phyloP scores from a whole-genome alignment of 1,139 yeast genomes.

The Scheffersomyces quercinus region DNA sequence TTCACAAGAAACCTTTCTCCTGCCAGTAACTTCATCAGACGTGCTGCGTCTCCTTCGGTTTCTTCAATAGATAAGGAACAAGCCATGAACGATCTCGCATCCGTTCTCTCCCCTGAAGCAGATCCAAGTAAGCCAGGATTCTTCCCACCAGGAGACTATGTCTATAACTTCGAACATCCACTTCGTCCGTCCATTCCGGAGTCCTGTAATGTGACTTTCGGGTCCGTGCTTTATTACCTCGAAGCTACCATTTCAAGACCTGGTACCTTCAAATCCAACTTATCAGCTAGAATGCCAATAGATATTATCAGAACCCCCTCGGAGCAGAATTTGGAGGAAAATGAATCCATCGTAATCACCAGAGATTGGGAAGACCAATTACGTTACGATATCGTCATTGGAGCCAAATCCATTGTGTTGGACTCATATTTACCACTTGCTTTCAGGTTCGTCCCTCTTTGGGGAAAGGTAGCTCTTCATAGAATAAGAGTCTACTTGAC shows the following conservation, averaged over 20 bases:
- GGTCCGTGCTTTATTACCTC: conserved; percentile 68
- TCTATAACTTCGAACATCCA: conserved; percentile 89
- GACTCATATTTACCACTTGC: conserved; percentile 84
- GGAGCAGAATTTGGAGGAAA: conserved; percentile 77
- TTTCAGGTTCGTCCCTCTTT: conserved; percentile 76
- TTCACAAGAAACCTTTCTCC: conserved; percentile 31
- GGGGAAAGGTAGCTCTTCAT: conserved; percentile 83
- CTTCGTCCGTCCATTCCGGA: conserved; percentile 84
- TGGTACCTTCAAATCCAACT: conserved; percentile 83
- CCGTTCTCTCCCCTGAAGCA: conserved; percentile 17
- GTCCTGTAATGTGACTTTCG: conserved; percentile 75
- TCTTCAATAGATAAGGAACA: background rate
- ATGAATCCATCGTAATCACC: conserved; percentile 88
- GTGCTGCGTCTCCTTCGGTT: conserved; percentile 42
- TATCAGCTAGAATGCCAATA: conserved; percentile 65
- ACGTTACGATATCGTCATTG: conserved; percentile 85
- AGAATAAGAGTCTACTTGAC: conserved; percentile 82
- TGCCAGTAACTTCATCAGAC: conserved; percentile 33
- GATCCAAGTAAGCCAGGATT: conserved; percentile 30
- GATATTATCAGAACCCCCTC: conserved; percentile 74
- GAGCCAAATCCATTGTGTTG: conserved; percentile 81
- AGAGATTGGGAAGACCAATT: conserved; percentile 94
- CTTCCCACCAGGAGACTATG: conserved; percentile 79
- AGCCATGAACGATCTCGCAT: conserved; percentile 18
- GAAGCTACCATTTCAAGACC: conserved; percentile 70